Percentiles rank a stretch among this genome's conserved stretches.
Evolutionary conservation across 441 rosid species (phyloP).

Genomic region (Metrosideros polymorpha): DNA sequence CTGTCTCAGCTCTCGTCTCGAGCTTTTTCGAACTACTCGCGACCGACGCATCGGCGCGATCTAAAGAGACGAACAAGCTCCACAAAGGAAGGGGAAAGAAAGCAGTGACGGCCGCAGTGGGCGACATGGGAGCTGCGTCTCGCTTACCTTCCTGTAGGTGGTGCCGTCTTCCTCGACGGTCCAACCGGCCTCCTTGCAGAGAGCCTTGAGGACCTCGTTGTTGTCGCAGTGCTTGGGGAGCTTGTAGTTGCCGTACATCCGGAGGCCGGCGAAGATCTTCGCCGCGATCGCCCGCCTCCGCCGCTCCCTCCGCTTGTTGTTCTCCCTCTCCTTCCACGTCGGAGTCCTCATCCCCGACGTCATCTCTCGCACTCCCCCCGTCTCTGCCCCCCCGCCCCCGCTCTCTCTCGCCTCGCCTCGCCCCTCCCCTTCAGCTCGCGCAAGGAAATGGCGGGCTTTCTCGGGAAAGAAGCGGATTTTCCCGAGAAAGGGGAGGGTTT

Average conservation of each 20-base stretch:
- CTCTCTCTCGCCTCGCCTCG: neutral
- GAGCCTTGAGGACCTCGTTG: constrained; percentile 62
- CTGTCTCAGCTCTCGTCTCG: neutral
- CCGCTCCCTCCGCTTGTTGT: constrained; percentile 63
- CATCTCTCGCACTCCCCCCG: constrained; percentile 9
- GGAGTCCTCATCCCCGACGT: constrained; percentile 62
- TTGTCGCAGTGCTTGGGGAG: constrained; percentile 73
- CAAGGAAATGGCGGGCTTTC: neutral
- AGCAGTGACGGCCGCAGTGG: neutral
- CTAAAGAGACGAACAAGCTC: neutral
- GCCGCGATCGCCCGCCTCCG: constrained; percentile 63
- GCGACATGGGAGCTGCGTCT: too few relatives aligned
- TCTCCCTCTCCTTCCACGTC: constrained; percentile 71
- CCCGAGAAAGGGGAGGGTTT: neutral
- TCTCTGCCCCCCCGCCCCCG: neutral
- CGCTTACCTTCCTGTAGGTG: constrained; percentile 52
- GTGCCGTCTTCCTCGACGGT: constrained; percentile 68
- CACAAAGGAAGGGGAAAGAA: neutral
- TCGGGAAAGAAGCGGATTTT: neutral
- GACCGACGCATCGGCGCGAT: neutral
- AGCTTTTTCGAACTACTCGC: neutral
- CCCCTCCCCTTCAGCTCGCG: neutral
- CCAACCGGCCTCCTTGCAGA: constrained; percentile 66
- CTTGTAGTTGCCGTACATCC: constrained; percentile 61
- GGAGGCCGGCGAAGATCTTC: constrained; percentile 50